phyloP scores from a whole-genome alignment of 2,329 filamentous ascomycete species.

The Aspergillus calidoustus region DNA sequence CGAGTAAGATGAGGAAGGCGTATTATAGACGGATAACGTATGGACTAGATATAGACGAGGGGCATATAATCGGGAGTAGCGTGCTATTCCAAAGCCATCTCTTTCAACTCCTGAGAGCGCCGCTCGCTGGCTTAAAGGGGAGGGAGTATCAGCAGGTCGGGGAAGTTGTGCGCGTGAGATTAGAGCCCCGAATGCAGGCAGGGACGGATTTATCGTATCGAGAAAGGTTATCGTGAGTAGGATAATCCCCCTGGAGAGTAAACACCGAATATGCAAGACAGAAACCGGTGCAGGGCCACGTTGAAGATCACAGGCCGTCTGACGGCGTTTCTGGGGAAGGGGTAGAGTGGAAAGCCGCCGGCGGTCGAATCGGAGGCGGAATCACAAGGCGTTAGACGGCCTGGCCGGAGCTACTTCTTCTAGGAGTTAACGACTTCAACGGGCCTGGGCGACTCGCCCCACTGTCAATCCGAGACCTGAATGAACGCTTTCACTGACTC shows the following conservation, averaged over 20 bases:
- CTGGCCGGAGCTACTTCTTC: constrained; percentile 9
- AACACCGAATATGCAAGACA: constrained; percentile 21
- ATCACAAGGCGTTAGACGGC: constrained; percentile 18
- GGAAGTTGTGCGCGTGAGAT: constrained; percentile 1
- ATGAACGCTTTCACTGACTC: neutral
- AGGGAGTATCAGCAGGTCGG: neutral
- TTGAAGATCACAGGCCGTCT: constrained; percentile 28
- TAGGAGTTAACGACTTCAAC: constrained; percentile 1
- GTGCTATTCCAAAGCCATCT: constrained; percentile 25
- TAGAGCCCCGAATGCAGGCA: neutral
- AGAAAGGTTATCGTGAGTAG: neutral
- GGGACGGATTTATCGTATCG: neutral
- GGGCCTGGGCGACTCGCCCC: constrained; percentile 14
- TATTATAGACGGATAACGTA: neutral
- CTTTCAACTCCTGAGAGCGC: constrained; percentile 10
- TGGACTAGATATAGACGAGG: constrained; percentile 15
- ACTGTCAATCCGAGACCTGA: neutral
- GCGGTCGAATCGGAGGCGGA: constrained; percentile 24
- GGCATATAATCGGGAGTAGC: neutral
- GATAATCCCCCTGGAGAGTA: constrained; percentile 7
- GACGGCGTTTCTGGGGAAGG: constrained; percentile 27
- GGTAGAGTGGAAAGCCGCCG: constrained; percentile 8
- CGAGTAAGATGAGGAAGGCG: neutral
- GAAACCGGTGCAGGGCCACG: constrained; percentile 24
- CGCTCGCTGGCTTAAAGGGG: constrained; percentile 1